Conservation (phyloP, 2,329 filamentous ascomycete species). For the Teratosphaeria nubilosa region DNA sequence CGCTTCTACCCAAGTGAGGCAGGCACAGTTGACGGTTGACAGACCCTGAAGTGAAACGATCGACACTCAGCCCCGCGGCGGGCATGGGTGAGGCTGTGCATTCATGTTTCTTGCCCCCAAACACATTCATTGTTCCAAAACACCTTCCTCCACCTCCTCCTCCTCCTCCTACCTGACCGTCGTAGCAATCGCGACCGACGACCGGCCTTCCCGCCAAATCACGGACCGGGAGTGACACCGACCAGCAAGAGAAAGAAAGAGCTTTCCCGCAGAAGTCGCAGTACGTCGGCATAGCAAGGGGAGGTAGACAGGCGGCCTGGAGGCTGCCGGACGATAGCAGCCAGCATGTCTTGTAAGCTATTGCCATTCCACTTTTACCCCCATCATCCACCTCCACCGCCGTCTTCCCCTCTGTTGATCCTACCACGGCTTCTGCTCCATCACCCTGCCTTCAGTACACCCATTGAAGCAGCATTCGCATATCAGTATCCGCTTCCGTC, state of each 20-base stretch:
- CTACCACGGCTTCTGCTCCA: neutral
- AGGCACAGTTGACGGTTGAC: neutral
- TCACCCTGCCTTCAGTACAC: neutral
- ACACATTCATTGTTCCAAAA: too few relatives aligned
- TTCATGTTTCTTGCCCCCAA: too few relatives aligned
- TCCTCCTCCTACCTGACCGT: too few relatives aligned
- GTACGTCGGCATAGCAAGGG: neutral
- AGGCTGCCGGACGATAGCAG: neutral
- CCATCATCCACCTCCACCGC: neutral
- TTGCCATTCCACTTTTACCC: neutral
- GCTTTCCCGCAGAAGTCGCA: neutral
- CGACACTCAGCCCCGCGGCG: neutral
- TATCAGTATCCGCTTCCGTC: neutral
- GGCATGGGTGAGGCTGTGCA: neutral
- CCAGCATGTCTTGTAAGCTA: constrained; percentile 10
- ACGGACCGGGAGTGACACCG: too few relatives aligned
- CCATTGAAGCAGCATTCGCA: neutral
- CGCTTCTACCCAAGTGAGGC: neutral
- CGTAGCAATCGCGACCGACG: too few relatives aligned
- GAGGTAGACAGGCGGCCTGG: neutral
- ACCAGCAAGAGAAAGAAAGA: neutral
- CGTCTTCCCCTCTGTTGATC: neutral
- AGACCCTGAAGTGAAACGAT: neutral
- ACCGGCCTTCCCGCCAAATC: too few relatives aligned
- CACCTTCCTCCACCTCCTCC: too few relatives aligned